These are phyloP conservation scores for Phytophthora agathidicida DNA, from an alignment of 352 stramenopile species.

Conservation along the genomic window DNA sequence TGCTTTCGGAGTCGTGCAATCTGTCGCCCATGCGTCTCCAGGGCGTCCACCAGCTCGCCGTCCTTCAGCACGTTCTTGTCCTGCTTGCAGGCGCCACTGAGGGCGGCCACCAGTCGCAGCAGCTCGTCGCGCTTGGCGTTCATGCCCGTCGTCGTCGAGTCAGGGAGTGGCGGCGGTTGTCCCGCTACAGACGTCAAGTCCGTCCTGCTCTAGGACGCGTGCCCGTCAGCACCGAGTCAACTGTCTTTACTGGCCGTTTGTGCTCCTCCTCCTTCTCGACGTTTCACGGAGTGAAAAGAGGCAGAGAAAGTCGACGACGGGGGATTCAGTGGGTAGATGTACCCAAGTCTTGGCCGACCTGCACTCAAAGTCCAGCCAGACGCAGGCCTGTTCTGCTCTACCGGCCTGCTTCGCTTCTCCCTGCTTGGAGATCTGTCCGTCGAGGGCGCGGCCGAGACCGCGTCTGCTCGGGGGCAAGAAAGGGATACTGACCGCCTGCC, in stretches of 20 bases:
- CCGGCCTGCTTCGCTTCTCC: slow-evolving; percentile 3
- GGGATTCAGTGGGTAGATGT: slow-evolving; percentile 7
- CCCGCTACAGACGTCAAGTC: too few species aligned
- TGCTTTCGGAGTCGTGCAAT: slow-evolving; percentile 53
- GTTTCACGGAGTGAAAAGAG: slow-evolving; percentile 14
- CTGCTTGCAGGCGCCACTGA: slow-evolving; percentile 62
- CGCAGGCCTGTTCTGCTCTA: neutral
- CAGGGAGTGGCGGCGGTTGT: too few species aligned
- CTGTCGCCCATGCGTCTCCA: slow-evolving; percentile 60
- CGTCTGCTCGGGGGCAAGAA: slow-evolving; percentile 29
- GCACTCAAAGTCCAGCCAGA: neutral
- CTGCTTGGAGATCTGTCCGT: neutral
- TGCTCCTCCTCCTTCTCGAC: slow-evolving; percentile 10
- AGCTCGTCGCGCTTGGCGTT: slow-evolving; percentile 40
- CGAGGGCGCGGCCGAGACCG: neutral
- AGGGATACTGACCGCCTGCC: slow-evolving; percentile 22
- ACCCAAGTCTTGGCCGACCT: slow-evolving; percentile 13
- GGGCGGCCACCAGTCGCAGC: slow-evolving; percentile 52
- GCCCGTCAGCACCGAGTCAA: too few species aligned
- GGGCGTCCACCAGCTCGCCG: slow-evolving; percentile 59
- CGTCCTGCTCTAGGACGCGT: slow-evolving; percentile 9
- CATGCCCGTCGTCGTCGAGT: slow-evolving; percentile 22
- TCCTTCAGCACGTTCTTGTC: slow-evolving; percentile 78
- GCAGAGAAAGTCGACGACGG: slow-evolving; percentile 21
- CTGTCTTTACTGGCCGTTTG: slow-evolving; percentile 11